Percentiles rank a stretch among this genome's conserved stretches.
These are phyloP conservation scores for Leccinum pachyderme DNA, from an alignment of 1,284 basidiomycete genomes.

Conservation along the genomic window DNA sequence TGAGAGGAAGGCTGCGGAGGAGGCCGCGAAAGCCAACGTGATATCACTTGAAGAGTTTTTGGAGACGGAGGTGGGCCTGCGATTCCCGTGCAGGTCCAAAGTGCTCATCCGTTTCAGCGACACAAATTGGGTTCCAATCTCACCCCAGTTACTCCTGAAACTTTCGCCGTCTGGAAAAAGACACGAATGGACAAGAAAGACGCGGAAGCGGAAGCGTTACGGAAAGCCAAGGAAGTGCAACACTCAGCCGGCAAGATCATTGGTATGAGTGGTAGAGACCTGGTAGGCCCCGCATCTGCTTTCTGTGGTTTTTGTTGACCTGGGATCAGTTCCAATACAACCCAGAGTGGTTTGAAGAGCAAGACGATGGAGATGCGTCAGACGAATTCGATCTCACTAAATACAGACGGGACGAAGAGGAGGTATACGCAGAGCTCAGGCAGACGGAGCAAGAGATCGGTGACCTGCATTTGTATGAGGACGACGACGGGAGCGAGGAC, in stretches of 20 bases:
- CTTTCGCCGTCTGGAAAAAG: conserved; percentile 95
- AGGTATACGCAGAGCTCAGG: conserved; percentile 28
- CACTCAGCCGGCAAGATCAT: conserved; percentile 86
- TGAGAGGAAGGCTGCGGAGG: conserved; percentile 82
- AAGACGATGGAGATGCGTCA: conserved; percentile 70
- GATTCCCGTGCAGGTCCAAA: background rate
- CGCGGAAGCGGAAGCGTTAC: conserved; percentile 78
- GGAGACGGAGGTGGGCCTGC: conserved; percentile 80
- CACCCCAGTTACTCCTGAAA: conserved; percentile 94
- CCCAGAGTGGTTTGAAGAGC: conserved; percentile 91
- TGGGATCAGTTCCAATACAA: conserved; percentile 84
- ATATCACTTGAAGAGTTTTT: conserved; percentile 98
- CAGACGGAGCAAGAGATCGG: conserved; percentile 16
- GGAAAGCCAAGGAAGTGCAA: conserved; percentile 85
- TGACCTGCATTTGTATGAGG: conserved; percentile 22
- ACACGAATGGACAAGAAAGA: conserved; percentile 90
- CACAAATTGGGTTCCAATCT: conserved; percentile 92
- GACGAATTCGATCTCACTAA: conserved; percentile 37
- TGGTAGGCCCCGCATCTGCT: conserved; percentile 52
- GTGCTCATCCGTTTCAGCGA: conserved; percentile 50
- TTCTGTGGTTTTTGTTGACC: conserved; percentile 7
- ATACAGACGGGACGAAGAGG: conserved; percentile 32
- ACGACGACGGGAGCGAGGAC: conserved; percentile 18
- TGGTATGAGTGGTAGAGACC: conserved; percentile 94
- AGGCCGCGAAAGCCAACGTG: conserved; percentile 83